phyloP scores from a whole-genome alignment of 768 basidiomycete genomes.

The Phlebiopsis flavidoalba region DNA sequence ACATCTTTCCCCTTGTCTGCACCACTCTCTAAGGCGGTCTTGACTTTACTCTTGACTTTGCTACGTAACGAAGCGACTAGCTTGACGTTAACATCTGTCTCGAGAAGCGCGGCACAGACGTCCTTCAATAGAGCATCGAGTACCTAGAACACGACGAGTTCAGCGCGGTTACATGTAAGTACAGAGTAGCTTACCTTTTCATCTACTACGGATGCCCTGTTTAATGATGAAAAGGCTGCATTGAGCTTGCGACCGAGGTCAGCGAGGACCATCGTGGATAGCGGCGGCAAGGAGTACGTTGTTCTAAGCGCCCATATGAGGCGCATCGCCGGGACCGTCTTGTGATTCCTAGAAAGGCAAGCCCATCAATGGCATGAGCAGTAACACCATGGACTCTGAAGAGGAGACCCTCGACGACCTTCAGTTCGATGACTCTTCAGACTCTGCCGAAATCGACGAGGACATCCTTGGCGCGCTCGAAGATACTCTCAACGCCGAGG shows the following conservation, averaged over 20 bases:
- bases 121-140: constrained; percentile 94
- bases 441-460: constrained; percentile 50
- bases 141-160: constrained; percentile 44
- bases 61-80: constrained; percentile 82
- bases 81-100: constrained; percentile 98
- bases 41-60: constrained; percentile 88
- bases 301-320: not conserved
- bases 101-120: constrained; percentile 88
- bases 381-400: constrained; percentile 54
- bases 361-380: not conserved
- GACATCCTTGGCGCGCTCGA: constrained; percentile 59
- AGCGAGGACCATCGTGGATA: constrained; percentile 79
- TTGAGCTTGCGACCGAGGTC: constrained; percentile 94
- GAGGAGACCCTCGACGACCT: constrained; percentile 57
- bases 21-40: constrained; percentile 66
- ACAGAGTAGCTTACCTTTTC: constrained; percentile 60
- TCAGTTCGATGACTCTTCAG: constrained; percentile 53
- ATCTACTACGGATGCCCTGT: constrained; percentile 81
- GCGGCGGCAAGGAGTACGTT: constrained; percentile 6
- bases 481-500: constrained; percentile 38
- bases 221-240: constrained; percentile 86
- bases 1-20: constrained; percentile 73
- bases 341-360: constrained; percentile 1
- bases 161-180: not conserved
- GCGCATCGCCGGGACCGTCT: not conserved